phyloP scores from a whole-genome alignment of 345 rosid species.

The Salix dunnii region DNA sequence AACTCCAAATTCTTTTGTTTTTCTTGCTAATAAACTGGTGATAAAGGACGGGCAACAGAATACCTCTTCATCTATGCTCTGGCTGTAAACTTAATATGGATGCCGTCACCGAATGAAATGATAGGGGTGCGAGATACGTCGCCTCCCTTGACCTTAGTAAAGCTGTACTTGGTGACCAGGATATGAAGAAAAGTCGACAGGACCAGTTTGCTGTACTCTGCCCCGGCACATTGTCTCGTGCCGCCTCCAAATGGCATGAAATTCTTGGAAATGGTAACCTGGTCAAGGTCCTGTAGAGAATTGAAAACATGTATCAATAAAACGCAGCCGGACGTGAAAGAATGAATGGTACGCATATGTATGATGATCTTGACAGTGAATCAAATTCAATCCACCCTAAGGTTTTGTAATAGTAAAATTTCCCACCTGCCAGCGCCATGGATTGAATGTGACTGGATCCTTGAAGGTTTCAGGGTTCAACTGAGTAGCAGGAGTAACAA shows the following conservation, averaged over 20 bases:
- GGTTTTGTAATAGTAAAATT: background rate
- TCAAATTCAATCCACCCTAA: background rate
- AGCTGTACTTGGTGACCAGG: slow-evolving; percentile 17
- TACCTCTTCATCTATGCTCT: background rate
- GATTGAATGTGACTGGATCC: background rate
- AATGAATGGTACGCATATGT: background rate
- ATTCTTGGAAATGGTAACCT: slow-evolving; percentile 23
- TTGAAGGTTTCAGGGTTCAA: background rate
- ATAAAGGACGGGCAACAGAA: too few relatives aligned
- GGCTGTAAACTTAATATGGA: background rate
- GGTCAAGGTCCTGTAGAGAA: slow-evolving; percentile 15
- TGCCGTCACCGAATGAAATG: background rate
- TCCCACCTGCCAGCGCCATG: slow-evolving; percentile 42
- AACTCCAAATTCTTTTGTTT: too few relatives aligned
- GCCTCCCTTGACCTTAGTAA: background rate
- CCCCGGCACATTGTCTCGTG: slow-evolving; percentile 41
- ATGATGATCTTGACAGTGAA: background rate
- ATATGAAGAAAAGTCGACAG: slow-evolving; percentile 35
- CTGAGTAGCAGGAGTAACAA: background rate
- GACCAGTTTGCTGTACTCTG: slow-evolving; percentile 40
- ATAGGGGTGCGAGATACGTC: background rate
- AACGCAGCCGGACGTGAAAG: background rate
- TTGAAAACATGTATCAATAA: background rate
- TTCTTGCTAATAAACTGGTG: too few relatives aligned
- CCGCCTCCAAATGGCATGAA: slow-evolving; percentile 55